Evolutionary conservation across 306 rosid species (phyloP), one percentile per base, ranked within the genome.

Genomic region (Lablab purpureus): DNA sequence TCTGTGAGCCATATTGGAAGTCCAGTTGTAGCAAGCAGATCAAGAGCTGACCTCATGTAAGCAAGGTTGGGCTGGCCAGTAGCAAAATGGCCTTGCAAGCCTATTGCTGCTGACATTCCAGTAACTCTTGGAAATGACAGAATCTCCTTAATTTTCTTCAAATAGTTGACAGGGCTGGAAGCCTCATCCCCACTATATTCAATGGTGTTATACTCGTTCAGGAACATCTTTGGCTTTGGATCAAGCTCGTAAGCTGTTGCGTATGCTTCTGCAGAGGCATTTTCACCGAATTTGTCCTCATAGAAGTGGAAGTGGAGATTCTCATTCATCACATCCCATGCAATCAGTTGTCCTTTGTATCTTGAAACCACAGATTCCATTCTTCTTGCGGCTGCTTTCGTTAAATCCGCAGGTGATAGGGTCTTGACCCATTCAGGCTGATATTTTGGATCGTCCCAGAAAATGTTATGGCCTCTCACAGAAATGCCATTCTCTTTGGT

Each of bases 281-380:
- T 92, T 67, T 54, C 23, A 3, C 92, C 90, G 0, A 89, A 82
- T 2, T 83, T 83, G 18, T 87, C 90, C 85, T 92, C 95, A 59
- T 23, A 92, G 69, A 88, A 90, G 10, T 81, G 82, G 79, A 84
- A 92, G 80, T 92, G 97, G 30, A 92, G 83, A 87, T 90, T 89
- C 84, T 92, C 93, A 76, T 90, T 90, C 65, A 92, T 71, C 28
- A 92, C 97, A 82, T 92, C 97, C 97, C 95, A 92, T 83, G 92
- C 90, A 80, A 90, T 92, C 32, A 92, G 63, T 46, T 90, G 43
- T 34, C 93, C 95, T 34, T 65, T 82, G 80, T 92, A 90, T 63
- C 92, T 88, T 59, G 90, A 68, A 72, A 90, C 97, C 34, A 89
- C 93, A 45, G 95, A 92, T 1, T 80, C 47, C 10, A 88, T 76